Evolutionary conservation across 2,329 filamentous ascomycete genomes (phyloP), one percentile per base, ranked within the genome.

Genomic region (Penicillium sp.): DNA sequence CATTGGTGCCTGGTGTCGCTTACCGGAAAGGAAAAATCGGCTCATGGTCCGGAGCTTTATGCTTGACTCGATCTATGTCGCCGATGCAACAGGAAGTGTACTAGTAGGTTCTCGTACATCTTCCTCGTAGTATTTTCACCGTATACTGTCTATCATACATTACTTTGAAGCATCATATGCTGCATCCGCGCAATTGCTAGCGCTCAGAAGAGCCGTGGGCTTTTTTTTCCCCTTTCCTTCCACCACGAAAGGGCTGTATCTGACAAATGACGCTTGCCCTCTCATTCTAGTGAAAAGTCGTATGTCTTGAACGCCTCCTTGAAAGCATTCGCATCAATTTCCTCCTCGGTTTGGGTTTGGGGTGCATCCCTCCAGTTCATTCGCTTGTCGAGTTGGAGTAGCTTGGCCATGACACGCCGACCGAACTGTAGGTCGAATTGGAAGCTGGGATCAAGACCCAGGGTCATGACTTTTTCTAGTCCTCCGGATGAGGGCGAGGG

Each of bases 341-440:
- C 83, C 73, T 97, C 93, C 57, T 95, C 89, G 9, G 81, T 81
- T 48, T 84, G 75, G 0, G 80, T 80, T 72, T 97, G 90, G 29
- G 77, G 79, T 56, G 88, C 91, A 58, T 95, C 86, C 66, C 83
- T 84, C 93, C 93, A 98, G 56, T 88, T 77, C 45, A 85, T 72
- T n/a, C 93, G 77, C 39, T 81, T 73, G 66, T 96, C 88, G 39
- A 97, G 71, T 3, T 83, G 81, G 43, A 98, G 75, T 44, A 98
- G 73, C 70, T 95, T 96, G 1, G 89, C 91, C 66, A 97, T 74
- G 4, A 96, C 93, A 39, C 83, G 82, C 36, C 94, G 79, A 4
- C 88, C 90, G 62, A 95, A 97, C 64, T 97, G 91, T 39, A 96
- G 71, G 64, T 95, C 90, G 65, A 98, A 97, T 11, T 85, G 81